Conservation (phyloP, 805 yeast species). For the Kodamaea kaohsiungensis region DNA sequence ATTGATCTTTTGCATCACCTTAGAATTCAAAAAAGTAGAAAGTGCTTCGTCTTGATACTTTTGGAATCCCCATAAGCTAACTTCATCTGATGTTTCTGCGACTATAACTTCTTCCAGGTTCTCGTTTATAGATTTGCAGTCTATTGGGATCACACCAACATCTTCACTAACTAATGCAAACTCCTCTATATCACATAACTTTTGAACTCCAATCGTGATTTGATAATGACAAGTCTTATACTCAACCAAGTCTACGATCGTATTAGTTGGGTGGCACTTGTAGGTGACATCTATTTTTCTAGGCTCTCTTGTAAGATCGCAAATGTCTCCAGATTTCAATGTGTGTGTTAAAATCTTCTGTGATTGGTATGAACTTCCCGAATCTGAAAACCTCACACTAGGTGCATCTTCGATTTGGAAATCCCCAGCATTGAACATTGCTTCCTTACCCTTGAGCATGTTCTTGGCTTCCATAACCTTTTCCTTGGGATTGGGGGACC, state of each 20-base stretch:
- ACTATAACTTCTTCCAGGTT: neutral
- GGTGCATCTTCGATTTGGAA: constrained; percentile 1
- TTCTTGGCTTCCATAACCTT: neutral
- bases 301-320: constrained; percentile 57
- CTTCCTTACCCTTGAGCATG: neutral
- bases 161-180: constrained; percentile 27
- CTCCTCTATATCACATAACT: constrained; percentile 45
- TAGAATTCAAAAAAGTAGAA: neutral
- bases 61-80: constrained; percentile 17
- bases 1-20: constrained; percentile 20
- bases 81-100: neutral
- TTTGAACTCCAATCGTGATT: constrained; percentile 50
- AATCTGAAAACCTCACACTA: neutral
- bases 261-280: constrained; percentile 47
- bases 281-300: constrained; percentile 58
- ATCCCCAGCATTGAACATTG: neutral
- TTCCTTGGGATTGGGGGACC: constrained; percentile 12
- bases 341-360: constrained; percentile 40
- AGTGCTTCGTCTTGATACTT: constrained; percentile 10
- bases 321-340: constrained; percentile 49
- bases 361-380: constrained; percentile 11
- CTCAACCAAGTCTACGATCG: constrained; percentile 46
- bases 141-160: constrained; percentile 19
- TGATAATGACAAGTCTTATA: constrained; percentile 58
- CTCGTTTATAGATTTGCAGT: neutral